Percentiles rank a stretch among this genome's conserved stretches.
Conservation (phyloP, 352 stramenopile species). For the Albugo laibachii region DNA sequence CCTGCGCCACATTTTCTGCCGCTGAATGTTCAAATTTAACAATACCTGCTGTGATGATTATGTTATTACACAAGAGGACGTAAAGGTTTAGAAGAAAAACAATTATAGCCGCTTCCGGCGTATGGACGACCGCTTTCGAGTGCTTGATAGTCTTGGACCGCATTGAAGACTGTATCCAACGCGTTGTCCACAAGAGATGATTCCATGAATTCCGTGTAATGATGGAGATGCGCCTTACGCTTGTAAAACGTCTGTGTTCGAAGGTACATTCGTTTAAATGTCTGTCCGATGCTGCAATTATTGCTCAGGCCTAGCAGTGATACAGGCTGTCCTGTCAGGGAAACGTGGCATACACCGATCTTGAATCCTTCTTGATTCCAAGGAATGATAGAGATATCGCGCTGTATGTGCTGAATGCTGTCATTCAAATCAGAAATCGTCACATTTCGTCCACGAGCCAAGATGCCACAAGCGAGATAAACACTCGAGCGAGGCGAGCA, state of each 20-base stretch:
- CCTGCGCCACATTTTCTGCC: constrained; percentile 7
- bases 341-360: constrained; percentile 47
- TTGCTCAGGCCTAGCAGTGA: constrained; percentile 75
- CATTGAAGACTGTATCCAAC: constrained; percentile 29
- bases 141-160: constrained; percentile 45
- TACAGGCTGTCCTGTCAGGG: constrained; percentile 27
- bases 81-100: no score
- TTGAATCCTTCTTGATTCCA: constrained; percentile 88
- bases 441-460: constrained; percentile 59
- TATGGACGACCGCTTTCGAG: constrained; percentile 13
- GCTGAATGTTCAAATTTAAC: not conserved
- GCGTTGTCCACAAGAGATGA: constrained; percentile 21
- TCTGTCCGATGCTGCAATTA: constrained; percentile 74
- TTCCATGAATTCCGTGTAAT: constrained; percentile 79
- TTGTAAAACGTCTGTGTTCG: constrained; percentile 70
- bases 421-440: constrained; percentile 74
- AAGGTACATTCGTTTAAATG: constrained; percentile 46
- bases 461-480: constrained; percentile 70
- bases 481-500: constrained; percentile 44
- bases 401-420: constrained; percentile 71
- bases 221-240: constrained; percentile 64
- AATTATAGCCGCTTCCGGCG: no score
- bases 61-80: no score
- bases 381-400: constrained; percentile 69
- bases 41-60: no score